Evolutionary conservation across 176 grass and related monocot genomes (phyloP), one percentile per base, ranked within the genome.

Genomic region (Oryza longistaminata): DNA sequence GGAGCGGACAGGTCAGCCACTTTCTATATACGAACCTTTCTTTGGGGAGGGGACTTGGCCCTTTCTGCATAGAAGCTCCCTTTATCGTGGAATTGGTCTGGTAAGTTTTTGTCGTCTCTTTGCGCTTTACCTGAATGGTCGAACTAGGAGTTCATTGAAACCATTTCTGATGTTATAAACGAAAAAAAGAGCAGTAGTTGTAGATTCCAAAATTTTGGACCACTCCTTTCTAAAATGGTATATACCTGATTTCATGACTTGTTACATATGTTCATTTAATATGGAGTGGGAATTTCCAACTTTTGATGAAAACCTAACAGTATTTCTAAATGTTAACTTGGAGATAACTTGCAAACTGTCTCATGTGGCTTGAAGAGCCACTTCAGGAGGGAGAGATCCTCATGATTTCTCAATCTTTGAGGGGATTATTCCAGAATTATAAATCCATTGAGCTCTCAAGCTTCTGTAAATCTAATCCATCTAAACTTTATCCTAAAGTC

Each of bases 21-120:
- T 99, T 73, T 99, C 93, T 90, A 96, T 99, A 92, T 99, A 99
- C 35, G 97, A 99, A 74, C 93, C 97, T 74, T 96, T 96, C 90
- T 94, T 92, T 91, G 97, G 97, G 72, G 92, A 99, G 69, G 97
- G 91, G 45, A 88, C 86, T 45, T 99, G 97, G 93, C 87, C 89
- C 43, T 99, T 99, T 94, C 90, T 99, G 22, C 97, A 99, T 85
- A 90, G 86, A 64, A 89, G 84, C 42, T 92, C 93, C 43, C 88
- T 99, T 76, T 99, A 99, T 82, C 91, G 93, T 73, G 97, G 97
- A 88, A 94, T 99, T 92, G 86, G 97, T 75, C 74, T 99, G 87
- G 97, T 99, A 96, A 92, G 80, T 85, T 82, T 21, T 79, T 90
- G 16, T 61, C 10, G 48, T 34, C 35, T 70, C 50, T 69, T 62